Conservation (phyloP, 2,329 filamentous ascomycete species). For the Aureobasidium melanogenum region DNA sequence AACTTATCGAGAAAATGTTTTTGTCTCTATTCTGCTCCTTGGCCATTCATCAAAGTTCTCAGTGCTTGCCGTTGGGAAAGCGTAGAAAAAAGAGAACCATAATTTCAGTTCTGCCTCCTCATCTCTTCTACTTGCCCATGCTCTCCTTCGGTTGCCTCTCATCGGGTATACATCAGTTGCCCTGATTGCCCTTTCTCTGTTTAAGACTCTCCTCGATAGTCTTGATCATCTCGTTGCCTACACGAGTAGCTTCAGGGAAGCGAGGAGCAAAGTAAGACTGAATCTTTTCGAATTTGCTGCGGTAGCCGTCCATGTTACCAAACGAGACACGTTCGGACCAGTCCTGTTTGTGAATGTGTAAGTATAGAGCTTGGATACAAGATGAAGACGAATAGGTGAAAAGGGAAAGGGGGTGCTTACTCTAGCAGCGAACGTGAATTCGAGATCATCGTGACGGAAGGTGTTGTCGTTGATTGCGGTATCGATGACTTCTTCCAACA, state of each 20-base stretch:
- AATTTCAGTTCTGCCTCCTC: not conserved
- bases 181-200: constrained; percentile 13
- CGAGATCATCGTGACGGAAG: constrained; percentile 89
- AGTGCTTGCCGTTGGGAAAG: not conserved
- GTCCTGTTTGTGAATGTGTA: constrained; percentile 42
- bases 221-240: constrained; percentile 96
- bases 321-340: constrained; percentile 92
- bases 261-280: constrained; percentile 86
- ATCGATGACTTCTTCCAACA: constrained; percentile 76
- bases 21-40: not conserved
- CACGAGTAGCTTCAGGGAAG: constrained; percentile 74
- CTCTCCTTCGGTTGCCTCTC: not conserved
- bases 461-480: constrained; percentile 83
- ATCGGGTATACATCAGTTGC: not conserved
- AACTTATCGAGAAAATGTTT: not conserved
- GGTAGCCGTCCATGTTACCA: constrained; percentile 87
- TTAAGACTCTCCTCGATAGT: constrained; percentile 76
- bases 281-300: constrained; percentile 81
- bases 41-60: not conserved
- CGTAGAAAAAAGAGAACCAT: not conserved
- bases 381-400: not conserved
- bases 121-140: not conserved
- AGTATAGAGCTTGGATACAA: too few relatives aligned
- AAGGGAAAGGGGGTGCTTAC: constrained; percentile 26
- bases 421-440: constrained; percentile 93